Conservation (phyloP, 192 early-diverging fungal species). For the Diversispora eburnea region DNA sequence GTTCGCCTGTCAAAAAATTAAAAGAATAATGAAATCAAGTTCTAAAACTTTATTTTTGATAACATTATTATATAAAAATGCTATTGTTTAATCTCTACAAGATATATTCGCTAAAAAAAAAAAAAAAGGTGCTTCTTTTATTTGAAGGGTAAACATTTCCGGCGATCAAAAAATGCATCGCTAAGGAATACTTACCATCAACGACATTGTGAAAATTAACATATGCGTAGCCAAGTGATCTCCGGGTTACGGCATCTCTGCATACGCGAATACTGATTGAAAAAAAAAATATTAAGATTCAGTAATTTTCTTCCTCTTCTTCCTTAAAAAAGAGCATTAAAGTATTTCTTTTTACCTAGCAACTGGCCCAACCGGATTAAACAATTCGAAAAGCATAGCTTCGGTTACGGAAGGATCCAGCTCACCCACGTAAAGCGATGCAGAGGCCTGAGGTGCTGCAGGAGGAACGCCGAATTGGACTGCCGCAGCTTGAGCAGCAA, state of each 20-base stretch:
- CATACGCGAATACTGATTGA: conserved; percentile 86
- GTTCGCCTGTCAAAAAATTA: conserved; percentile 56
- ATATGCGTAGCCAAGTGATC: conserved; percentile 95
- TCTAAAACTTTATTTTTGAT: background rate
- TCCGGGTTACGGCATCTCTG: conserved; percentile 94
- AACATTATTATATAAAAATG: conserved; percentile 18
- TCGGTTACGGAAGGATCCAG: conserved; percentile 95
- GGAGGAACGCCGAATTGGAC: conserved; percentile 42
- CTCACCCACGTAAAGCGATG: conserved; percentile 95
- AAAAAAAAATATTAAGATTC: background rate
- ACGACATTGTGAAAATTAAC: conserved; percentile 94
- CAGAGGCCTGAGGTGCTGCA: conserved; percentile 54
- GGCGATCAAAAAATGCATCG: too few relatives aligned
- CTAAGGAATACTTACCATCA: conserved; percentile 55
- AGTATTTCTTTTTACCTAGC: conserved; percentile 35
- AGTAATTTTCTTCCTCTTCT: background rate
- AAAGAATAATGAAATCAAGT: background rate
- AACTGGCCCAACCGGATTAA: conserved; percentile 92
- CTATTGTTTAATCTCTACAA: background rate
- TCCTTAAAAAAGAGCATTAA: background rate
- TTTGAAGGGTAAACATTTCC: too few relatives aligned
- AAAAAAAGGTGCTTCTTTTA: too few relatives aligned
- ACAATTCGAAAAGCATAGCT: conserved; percentile 96
- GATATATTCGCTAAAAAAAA: too few relatives aligned
- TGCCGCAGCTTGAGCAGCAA: conserved; percentile 43